phyloP scores from a whole-genome alignment of 1,284 basidiomycete species.

The Boletus sp. region DNA sequence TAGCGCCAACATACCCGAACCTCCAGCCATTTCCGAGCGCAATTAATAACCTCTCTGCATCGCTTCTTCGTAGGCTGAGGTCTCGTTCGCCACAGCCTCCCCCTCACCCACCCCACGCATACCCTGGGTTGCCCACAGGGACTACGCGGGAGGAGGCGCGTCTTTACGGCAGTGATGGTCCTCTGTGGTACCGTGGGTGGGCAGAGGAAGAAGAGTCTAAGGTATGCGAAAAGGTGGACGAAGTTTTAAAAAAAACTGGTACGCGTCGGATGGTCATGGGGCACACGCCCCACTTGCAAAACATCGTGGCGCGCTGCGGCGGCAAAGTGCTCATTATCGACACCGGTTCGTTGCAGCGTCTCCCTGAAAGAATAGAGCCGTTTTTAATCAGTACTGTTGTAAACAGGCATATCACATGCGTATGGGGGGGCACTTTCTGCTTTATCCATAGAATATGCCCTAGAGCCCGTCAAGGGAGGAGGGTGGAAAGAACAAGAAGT shows the following conservation, averaged over 20 bases:
- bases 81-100: conserved; percentile 55
- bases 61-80: conserved; percentile 65
- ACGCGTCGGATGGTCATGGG: conserved; percentile 90
- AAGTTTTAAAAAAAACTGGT: conserved; percentile 67
- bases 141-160: conserved; percentile 64
- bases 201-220: conserved; percentile 66
- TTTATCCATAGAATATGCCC: conserved; percentile 77
- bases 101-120: conserved; percentile 78
- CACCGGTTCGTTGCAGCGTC: conserved; percentile 46
- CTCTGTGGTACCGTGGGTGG: conserved; percentile 90
- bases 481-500: conserved; percentile 75
- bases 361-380: too few species aligned
- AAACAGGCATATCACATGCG: conserved; percentile 80
- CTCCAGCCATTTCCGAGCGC: conserved; percentile 75
- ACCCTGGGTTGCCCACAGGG: conserved; percentile 68
- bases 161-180: conserved; percentile 74
- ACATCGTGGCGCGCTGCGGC: conserved; percentile 77
- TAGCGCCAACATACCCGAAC: conserved; percentile 69
- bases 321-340: conserved; percentile 92
- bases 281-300: conserved; percentile 85
- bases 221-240: conserved; percentile 69
- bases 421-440: conserved; percentile 91
- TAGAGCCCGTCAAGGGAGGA: conserved; percentile 47
- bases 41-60: conserved; percentile 71
- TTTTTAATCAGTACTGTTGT: conserved; percentile 11